Conservation (phyloP, 352 stramenopile species). For the Globisporangium paddicum region DNA sequence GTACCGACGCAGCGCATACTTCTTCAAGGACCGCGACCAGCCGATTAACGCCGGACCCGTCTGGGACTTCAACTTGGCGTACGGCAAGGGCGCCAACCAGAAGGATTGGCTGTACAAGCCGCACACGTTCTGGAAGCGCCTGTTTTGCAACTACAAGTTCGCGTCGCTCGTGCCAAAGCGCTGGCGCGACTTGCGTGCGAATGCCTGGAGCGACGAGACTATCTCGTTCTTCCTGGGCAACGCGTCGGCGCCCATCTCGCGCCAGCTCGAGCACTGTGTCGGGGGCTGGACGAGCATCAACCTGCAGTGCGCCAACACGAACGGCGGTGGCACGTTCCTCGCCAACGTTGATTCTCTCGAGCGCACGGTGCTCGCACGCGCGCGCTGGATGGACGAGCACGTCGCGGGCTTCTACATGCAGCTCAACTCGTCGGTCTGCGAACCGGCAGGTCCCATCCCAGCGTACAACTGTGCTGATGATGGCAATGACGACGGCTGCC, state of each 20-base stretch:
- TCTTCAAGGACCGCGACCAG: conserved; percentile 63
- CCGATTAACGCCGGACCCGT: conserved; percentile 64
- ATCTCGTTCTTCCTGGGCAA: conserved; percentile 41
- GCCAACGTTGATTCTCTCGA: conserved; percentile 33
- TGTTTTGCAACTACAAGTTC: conserved; percentile 72
- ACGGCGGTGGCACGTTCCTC: conserved; percentile 28
- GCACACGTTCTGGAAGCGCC: conserved; percentile 54
- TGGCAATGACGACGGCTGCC: conserved; percentile 16
- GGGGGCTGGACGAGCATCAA: conserved; percentile 38
- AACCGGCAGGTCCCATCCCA: conserved; percentile 12
- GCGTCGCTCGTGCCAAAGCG: conserved; percentile 48
- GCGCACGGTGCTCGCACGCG: conserved; percentile 27
- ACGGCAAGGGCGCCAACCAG: conserved; percentile 30
- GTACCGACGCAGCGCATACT: conserved; percentile 59
- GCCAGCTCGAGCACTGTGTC: conserved; percentile 39
- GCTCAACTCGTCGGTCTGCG: conserved; percentile 10
- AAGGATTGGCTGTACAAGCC: conserved; percentile 53
- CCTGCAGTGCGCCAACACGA: conserved; percentile 53
- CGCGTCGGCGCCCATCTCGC: conserved; percentile 32
- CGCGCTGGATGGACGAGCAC: conserved; percentile 43
- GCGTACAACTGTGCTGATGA: conserved; percentile 22
- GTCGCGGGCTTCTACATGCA: conserved; percentile 15
- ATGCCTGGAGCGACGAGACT: conserved; percentile 46
- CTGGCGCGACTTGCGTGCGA: conserved; percentile 38
- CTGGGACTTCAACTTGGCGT: conserved; percentile 73